Evolutionary conservation across 1,139 yeast genomes (phyloP).

Genomic region (Blastobotrys persicus): DNA sequence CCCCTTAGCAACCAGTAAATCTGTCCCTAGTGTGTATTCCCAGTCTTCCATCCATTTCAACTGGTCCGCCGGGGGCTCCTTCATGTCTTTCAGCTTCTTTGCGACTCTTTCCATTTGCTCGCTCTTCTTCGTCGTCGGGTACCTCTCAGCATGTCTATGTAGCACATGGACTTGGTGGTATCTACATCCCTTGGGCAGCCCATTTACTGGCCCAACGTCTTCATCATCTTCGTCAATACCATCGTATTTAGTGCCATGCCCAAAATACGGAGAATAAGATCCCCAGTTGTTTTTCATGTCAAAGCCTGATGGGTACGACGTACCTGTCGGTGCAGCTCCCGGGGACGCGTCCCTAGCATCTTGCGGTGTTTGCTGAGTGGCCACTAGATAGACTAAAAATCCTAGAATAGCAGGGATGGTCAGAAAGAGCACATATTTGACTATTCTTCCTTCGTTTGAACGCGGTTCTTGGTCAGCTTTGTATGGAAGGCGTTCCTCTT

Average conservation of each 20-base stretch:
- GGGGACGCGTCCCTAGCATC: slow-evolving; percentile 33
- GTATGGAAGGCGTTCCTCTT: not conserved
- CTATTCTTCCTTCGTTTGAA: slow-evolving; percentile 12
- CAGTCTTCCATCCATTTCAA: slow-evolving; percentile 38
- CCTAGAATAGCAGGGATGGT: slow-evolving; percentile 31
- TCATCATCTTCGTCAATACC: slow-evolving; percentile 29
- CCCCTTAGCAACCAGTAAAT: slow-evolving; percentile 39
- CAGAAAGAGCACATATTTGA: slow-evolving; percentile 24
- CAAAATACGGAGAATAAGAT: slow-evolving; percentile 42
- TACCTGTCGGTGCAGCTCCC: slow-evolving; percentile 43
- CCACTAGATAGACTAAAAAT: slow-evolving; percentile 28
- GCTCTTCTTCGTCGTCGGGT: slow-evolving; percentile 38
- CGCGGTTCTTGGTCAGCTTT: slow-evolving; percentile 6
- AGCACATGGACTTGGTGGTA: slow-evolving; percentile 42
- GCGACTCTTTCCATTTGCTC: slow-evolving; percentile 32
- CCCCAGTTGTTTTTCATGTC: slow-evolving; percentile 45
- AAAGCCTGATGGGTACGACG: slow-evolving; percentile 38
- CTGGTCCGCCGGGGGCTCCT: slow-evolving; percentile 28
- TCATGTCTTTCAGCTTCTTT: slow-evolving; percentile 32
- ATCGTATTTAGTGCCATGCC: slow-evolving; percentile 37
- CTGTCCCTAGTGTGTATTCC: slow-evolving; percentile 38
- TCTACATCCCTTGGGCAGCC: slow-evolving; percentile 33
- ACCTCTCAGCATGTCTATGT: slow-evolving; percentile 45
- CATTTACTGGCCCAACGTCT: slow-evolving; percentile 27
- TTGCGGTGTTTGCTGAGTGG: slow-evolving; percentile 24